phyloP scores from a whole-genome alignment of 2,329 filamentous ascomycete genomes.

The Diaporthe sp. region DNA sequence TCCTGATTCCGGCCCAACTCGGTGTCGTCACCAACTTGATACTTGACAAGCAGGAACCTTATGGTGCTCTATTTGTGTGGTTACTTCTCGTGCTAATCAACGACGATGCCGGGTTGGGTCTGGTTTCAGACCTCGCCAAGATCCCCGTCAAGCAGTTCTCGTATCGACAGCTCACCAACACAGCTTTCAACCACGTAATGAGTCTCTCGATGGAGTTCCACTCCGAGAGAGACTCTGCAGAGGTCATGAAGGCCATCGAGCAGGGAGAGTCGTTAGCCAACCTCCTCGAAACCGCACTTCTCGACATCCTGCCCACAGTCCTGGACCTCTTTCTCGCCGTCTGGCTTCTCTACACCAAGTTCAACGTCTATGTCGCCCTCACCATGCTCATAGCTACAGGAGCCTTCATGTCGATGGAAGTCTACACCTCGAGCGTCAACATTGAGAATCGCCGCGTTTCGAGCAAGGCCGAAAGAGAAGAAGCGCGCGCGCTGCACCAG shows the following conservation, averaged over 20 bases:
- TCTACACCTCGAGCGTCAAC: conserved; percentile 55
- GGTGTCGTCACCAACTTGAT: conserved; percentile 13
- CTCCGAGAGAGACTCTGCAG: conserved; percentile 73
- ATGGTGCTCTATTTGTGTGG: neutral
- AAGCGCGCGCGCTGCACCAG: conserved; percentile 69
- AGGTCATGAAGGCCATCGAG: conserved; percentile 75
- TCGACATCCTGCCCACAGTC: conserved; percentile 73
- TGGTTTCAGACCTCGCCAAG: conserved; percentile 36
- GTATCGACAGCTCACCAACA: conserved; percentile 69
- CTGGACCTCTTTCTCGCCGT: conserved; percentile 74
- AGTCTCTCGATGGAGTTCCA: conserved; percentile 80
- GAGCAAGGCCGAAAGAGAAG: conserved; percentile 59
- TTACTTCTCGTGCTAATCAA: neutral
- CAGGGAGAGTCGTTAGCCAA: conserved; percentile 73
- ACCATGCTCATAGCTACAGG: conserved; percentile 92
- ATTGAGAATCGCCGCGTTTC: conserved; percentile 54
- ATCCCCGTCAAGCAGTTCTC: conserved; percentile 70
- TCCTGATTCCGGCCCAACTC: conserved; percentile 18
- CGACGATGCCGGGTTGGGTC: neutral
- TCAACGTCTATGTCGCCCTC: conserved; percentile 87
- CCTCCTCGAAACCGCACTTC: conserved; percentile 71
- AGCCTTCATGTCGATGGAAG: conserved; percentile 78
- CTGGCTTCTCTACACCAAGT: conserved; percentile 71
- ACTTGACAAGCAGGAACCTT: conserved; percentile 3
- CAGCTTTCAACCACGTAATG: conserved; percentile 78